Conservation (phyloP, 2,329 filamentous ascomycete genomes). For the Cordyceps tenuipes region DNA sequence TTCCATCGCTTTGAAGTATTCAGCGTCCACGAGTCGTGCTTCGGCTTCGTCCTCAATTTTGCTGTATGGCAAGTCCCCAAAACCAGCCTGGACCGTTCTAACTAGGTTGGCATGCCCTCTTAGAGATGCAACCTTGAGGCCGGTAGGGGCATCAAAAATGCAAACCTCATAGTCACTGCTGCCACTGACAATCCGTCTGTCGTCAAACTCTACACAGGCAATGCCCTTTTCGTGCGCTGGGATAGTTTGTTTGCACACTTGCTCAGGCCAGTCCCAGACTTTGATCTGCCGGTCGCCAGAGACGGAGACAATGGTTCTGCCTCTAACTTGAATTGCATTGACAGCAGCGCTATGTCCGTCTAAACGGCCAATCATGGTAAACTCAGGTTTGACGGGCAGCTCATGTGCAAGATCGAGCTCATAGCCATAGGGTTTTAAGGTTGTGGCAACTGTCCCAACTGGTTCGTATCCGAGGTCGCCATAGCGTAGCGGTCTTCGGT, state of each 20-base stretch:
- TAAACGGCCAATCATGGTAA: conserved; percentile 68
- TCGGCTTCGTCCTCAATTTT: conserved; percentile 64
- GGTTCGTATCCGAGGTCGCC: conserved; percentile 49
- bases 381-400: conserved; percentile 52
- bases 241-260: conserved; percentile 67
- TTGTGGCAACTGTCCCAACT: conserved; percentile 45
- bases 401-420: conserved; percentile 38
- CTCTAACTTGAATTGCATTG: conserved; percentile 88
- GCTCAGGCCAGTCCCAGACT: conserved; percentile 83
- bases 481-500: conserved; percentile 58
- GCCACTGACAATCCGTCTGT: conserved; percentile 84
- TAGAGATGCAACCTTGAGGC: conserved; percentile 82
- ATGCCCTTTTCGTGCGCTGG: conserved; percentile 90
- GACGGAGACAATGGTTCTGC: conserved; percentile 82
- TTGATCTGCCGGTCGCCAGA: conserved; percentile 92
- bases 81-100: conserved; percentile 88
- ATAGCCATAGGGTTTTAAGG: conserved; percentile 47
- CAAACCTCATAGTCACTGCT: conserved; percentile 95
- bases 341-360: conserved; percentile 86
- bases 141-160: conserved; percentile 81
- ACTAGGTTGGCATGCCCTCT: conserved; percentile 77
- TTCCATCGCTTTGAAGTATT: conserved; percentile 57
- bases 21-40: conserved; percentile 63
- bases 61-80: conserved; percentile 79
- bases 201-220: conserved; percentile 95